Percentiles rank a stretch among this genome's conserved stretches.
Evolutionary conservation across 257 asterid genomes (phyloP).

Genomic region (Solanum chmielewskii): DNA sequence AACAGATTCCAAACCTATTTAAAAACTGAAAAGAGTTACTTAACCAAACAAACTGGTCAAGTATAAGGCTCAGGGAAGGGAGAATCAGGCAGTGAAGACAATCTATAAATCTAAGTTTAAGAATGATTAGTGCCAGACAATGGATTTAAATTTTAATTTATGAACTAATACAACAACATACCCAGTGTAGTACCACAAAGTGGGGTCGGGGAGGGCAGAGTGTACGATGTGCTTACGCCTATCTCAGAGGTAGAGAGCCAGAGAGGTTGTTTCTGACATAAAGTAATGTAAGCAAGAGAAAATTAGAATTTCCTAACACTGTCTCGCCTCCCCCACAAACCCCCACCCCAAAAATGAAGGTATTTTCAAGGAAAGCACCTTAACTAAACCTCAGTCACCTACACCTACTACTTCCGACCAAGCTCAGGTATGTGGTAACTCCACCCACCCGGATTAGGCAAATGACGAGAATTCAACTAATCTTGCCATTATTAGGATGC

Average conservation of each 20-base stretch:
- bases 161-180: not conserved
- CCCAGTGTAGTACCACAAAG: not conserved
- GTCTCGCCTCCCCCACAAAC: not conserved
- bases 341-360: not conserved
- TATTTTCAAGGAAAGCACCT: not conserved
- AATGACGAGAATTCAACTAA: not conserved
- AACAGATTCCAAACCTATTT: not conserved
- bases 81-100: not conserved
- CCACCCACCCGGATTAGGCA: not conserved
- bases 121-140: not conserved
- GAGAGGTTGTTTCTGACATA: not conserved
- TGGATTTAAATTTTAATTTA: not conserved
- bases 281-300: not conserved
- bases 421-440: not conserved
- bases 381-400: not conserved
- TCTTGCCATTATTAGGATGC: not conserved
- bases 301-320: not conserved
- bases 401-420: not conserved
- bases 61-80: not conserved
- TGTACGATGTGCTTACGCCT: not conserved
- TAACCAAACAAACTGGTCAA: not conserved
- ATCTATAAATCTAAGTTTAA: not conserved
- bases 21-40: not conserved
- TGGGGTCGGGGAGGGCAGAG: not conserved
- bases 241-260: not conserved